Base-by-base conservation (phyloP, 495 filamentous ascomycete species). In the Penicillium cinerascens region DNA sequence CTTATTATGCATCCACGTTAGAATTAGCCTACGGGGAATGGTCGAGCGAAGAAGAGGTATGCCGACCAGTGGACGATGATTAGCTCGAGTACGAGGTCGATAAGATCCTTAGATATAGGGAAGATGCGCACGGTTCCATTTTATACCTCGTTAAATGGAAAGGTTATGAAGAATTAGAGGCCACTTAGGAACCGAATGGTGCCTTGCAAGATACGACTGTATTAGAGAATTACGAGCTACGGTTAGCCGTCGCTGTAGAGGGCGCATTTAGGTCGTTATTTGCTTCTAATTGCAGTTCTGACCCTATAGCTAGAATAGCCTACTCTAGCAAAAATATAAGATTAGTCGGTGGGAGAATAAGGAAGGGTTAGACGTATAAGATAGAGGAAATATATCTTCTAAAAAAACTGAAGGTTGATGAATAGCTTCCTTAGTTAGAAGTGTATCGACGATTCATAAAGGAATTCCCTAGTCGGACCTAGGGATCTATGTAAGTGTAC, bases 121-220 rank as follows among this genome's bases (percentile, higher is more conserved):
- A 42, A 42, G 40, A n/a, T 22, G 40, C 40, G 40, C 40, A 18
- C 21, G 40, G 40, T 42, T 42, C 40, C n/a, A n/a, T 42, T n/a
- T 42, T n/a, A 5, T 42, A 42, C 40, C 40, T 42, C n/a, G n/a
- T 42, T 18, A 42, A 42, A 20, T 42, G 40, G 40, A 42, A 42
- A 20, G 40, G 40, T 20, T 42, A 42, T 20, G 40, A 42, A 42
- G 40, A 42, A 3, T 5, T n/a, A 6, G 40, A 42, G 40, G 40
- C 40, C 40, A 42, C 40, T 42, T 42, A 20, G 40, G 40, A 42
- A 42, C 40, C 40, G 21, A 3, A 20, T 42, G 40, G 4, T 5
- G 5, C 40, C 16, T 11, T 42, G 40, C n/a, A 20, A 42, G 40
- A 42, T 42, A 42, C 40, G 40, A 20, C 21, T 42, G 40, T n/a